Conservation (phyloP, 208 protist genomes). For the Phytomonas francai region DNA sequence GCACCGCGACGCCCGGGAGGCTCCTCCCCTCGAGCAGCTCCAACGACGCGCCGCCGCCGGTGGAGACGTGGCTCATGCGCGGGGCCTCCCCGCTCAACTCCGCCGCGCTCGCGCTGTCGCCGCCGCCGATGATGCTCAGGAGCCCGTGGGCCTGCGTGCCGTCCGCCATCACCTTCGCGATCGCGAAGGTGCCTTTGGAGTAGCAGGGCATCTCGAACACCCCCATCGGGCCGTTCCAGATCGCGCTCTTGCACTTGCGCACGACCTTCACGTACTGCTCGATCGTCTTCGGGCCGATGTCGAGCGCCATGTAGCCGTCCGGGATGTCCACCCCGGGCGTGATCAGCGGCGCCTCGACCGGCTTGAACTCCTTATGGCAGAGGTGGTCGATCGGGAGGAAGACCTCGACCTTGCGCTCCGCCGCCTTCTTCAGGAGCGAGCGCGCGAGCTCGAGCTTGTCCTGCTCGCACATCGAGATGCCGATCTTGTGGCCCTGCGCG, state of each 20-base stretch:
- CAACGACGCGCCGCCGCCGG: slow-evolving; percentile 98
- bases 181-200: slow-evolving; percentile 87
- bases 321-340: slow-evolving; percentile 71
- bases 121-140: slow-evolving; percentile 93
- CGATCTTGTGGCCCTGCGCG: slow-evolving; percentile 85
- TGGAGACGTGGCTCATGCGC: slow-evolving; percentile 96
- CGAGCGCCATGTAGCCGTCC: slow-evolving; percentile 91
- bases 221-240: slow-evolving; percentile 97
- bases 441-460: slow-evolving; percentile 67
- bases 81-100: slow-evolving; percentile 84
- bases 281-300: slow-evolving; percentile 93
- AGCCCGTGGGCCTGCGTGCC: slow-evolving; percentile 53
- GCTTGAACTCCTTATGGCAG: slow-evolving; percentile 90
- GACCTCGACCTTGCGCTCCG: slow-evolving; percentile 94
- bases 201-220: slow-evolving; percentile 98
- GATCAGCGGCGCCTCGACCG: slow-evolving; percentile 53
- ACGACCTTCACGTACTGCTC: slow-evolving; percentile 80
- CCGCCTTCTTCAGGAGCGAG: slow-evolving; percentile 92
- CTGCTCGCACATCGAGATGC: slow-evolving; percentile 94
- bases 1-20: slow-evolving; percentile 87
- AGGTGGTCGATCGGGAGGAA: slow-evolving; percentile 97
- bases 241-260: slow-evolving; percentile 83
- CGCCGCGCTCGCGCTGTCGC: slow-evolving; percentile 95
- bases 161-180: slow-evolving; percentile 73
- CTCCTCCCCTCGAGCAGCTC: slow-evolving; percentile 98